Conservation (phyloP, 352 stramenopile genomes). For the Pilasporangium apinafurcum region DNA sequence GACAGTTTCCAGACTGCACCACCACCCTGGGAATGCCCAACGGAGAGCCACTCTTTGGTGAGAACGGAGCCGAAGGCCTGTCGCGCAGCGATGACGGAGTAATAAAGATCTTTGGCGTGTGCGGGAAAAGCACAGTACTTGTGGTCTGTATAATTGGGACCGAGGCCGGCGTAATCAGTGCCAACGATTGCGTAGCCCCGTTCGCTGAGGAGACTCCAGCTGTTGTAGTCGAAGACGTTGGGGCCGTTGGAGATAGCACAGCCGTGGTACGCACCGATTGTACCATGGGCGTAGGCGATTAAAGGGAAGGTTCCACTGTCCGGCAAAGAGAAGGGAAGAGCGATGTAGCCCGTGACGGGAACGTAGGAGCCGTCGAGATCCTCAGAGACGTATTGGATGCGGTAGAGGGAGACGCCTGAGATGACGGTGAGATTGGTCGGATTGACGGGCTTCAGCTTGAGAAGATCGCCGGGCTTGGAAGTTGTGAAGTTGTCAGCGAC, state of each 20-base stretch:
- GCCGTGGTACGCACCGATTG: not conserved
- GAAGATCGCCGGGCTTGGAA: not conserved
- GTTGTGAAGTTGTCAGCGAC: conserved; percentile 5
- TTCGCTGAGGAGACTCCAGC: conserved; percentile 5
- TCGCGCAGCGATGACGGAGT: conserved; percentile 4
- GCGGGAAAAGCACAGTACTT: conserved; percentile 5
- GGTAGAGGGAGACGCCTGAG: conserved; percentile 4
- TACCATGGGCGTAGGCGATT: conserved; percentile 5
- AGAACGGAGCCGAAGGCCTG: conserved; percentile 1
- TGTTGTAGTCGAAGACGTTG: conserved; percentile 4
- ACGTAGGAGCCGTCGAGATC: conserved; percentile 4
- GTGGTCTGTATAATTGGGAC: conserved; percentile 1
- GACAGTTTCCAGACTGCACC: conserved; percentile 3
- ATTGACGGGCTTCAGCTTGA: conserved; percentile 7
- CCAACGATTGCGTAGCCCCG: conserved; percentile 5
- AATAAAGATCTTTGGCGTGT: conserved; percentile 6
- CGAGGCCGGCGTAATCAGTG: conserved; percentile 8
- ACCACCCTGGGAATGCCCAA: conserved; percentile 6
- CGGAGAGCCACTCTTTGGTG: conserved; percentile 1
- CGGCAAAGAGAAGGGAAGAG: conserved; percentile 2
- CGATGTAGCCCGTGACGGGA: conserved; percentile 5
- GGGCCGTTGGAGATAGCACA: conserved; percentile 4
- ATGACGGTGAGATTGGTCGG: conserved; percentile 1
- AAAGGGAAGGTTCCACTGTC: conserved; percentile 2
- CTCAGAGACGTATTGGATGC: conserved; percentile 7